Percentiles rank a stretch among this genome's conserved stretches.
phyloP scores from a whole-genome alignment of 2,329 filamentous ascomycete genomes.

The Microdochium nivale region DNA sequence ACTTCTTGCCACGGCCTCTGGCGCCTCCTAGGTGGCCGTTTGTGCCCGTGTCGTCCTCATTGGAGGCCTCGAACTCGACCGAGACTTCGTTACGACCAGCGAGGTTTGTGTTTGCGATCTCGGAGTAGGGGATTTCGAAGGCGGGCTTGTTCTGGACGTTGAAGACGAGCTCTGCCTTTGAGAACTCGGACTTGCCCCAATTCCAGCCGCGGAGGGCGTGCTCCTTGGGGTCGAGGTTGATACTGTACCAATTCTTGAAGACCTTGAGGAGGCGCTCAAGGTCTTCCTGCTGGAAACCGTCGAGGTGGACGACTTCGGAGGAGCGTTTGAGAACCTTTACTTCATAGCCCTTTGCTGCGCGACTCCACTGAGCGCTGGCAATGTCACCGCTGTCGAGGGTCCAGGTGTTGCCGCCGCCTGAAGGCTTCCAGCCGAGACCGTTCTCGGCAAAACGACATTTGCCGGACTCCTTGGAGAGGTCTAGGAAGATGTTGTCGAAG shows the following conservation, averaged over 20 bases:
- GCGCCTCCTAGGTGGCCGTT: constrained; percentile 69
- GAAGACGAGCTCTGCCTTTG: constrained; percentile 89
- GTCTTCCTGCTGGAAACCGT: constrained; percentile 92
- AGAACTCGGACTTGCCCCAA: constrained; percentile 97
- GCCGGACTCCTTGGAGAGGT: constrained; percentile 85
- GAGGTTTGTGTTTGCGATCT: constrained; percentile 95
- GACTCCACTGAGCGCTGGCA: constrained; percentile 84
- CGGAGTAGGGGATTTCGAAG: constrained; percentile 94
- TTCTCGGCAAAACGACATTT: constrained; percentile 93
- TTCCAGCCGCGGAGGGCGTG: constrained; percentile 97
- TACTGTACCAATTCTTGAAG: constrained; percentile 98
- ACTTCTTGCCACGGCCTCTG: constrained; percentile 74
- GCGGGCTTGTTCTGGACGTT: constrained; percentile 94
- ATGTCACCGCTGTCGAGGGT: constrained; percentile 86
- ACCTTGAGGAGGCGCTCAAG: constrained; percentile 83
- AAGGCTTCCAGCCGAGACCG: constrained; percentile 91
- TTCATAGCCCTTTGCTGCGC: constrained; percentile 85
- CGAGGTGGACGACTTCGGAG: constrained; percentile 81
- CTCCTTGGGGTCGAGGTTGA: constrained; percentile 84
- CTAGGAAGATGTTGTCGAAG: constrained; percentile 95
- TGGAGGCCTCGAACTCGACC: constrained; percentile 76
- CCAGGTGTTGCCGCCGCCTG: constrained; percentile 80
- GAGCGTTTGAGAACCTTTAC: constrained; percentile 83
- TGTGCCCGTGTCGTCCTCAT: constrained; percentile 62
- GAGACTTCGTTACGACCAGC: constrained; percentile 97